These are phyloP conservation scores for Phytopythium kandeliae DNA, from an alignment of 352 stramenopile genomes.

Conservation along the genomic window DNA sequence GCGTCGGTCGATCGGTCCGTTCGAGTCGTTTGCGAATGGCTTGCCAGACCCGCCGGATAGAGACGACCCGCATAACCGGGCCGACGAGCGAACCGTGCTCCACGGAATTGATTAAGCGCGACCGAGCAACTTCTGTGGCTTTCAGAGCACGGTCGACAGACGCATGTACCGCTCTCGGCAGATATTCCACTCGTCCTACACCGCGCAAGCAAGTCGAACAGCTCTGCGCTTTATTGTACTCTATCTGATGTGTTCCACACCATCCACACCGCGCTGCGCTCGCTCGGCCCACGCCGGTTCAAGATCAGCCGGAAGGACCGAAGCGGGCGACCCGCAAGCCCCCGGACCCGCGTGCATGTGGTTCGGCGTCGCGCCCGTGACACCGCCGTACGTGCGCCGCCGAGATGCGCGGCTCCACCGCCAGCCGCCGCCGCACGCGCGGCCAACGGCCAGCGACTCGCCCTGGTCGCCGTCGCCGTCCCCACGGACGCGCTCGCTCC, in stretches of 20 bases:
- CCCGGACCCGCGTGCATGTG: no score
- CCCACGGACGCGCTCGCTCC: neutral
- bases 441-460: neutral
- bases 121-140: no score
- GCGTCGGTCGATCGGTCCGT: neutral
- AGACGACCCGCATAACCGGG: no score
- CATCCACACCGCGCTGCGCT: no score
- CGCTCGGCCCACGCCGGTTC: slow-evolving; percentile 1
- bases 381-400: slow-evolving; percentile 28
- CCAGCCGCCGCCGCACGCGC: neutral
- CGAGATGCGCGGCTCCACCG: slow-evolving; percentile 10
- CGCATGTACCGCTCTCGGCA: neutral
- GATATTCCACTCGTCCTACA: neutral
- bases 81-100: no score
- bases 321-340: no score
- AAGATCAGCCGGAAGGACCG: no score
- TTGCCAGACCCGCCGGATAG: no score
- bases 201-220: neutral
- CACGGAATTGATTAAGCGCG: no score
- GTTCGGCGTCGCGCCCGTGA: slow-evolving; percentile 62
- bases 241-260: neutral
- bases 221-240: neutral
- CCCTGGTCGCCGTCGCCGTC: neutral
- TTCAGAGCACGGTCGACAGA: no score
- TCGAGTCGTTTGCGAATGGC: neutral